Evolutionary conservation across 768 basidiomycete species (phyloP), one percentile per base, ranked within the genome.

Genomic region (Suillus fuscotomentosus): DNA sequence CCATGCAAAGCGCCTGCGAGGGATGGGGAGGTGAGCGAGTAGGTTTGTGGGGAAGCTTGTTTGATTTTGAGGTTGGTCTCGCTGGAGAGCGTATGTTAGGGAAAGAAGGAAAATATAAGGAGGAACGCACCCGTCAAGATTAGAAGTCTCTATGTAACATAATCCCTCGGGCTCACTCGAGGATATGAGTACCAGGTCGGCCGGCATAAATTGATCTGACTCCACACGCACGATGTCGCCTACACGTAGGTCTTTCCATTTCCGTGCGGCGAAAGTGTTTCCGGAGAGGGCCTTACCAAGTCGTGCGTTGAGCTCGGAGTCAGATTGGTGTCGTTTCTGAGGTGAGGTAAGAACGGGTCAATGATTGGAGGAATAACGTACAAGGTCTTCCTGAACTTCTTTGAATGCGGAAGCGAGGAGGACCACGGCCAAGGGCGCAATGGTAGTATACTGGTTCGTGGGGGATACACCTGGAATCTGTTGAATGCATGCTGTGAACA

Each of bases 41-140:
- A 79, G 1, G 95, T 98, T 41, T 93, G 87, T 1, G 92, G 81
- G 3, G 92, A 92, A 0, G 93, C 93, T 77, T 99, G 95, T 73
- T 99, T 99, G 78, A 99, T 99, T 81, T 99, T 99, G 69, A 99
- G 84, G 72, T 99, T 99, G 5, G 97, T 99, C 80, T 99, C 97
- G 31, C 95, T 95, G 69, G 1, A 13, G 27, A 17, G 54, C 1
- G 8, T 62, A 38, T 70, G 65, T 57, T 1, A 17, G 39, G 42
- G 31, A 20, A 3, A 2, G 1, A 15, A 3, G 3, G 24, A 1
- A 64, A 61, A 57, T 48, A 14, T 20, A 39, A n/a, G 5, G 9
- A 51, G 17, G 31, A 38, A 68, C 79, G 68, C 81, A 96, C 95
- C 97, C 97, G 71, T 99, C 97, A 34, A 99, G 83, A 75, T 99